Percentiles rank a stretch among this genome's conserved stretches.
Conservation (phyloP, 2,329 filamentous ascomycete genomes). For the Penicillium vulpinum region DNA sequence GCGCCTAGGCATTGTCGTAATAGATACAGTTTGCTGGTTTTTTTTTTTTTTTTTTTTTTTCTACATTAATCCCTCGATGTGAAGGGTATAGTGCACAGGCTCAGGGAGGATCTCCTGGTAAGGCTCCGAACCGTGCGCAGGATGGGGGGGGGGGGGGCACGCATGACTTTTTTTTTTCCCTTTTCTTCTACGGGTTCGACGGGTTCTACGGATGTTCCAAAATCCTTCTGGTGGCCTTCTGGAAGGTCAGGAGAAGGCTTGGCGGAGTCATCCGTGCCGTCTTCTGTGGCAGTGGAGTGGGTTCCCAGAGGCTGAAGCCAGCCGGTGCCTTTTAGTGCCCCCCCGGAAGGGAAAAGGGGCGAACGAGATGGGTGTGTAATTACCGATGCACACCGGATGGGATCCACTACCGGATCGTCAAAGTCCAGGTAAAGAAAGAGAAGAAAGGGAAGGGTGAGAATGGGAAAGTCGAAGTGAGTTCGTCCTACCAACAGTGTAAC, state of each 20-base stretch:
- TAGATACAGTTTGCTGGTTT: background rate
- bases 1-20: background rate
- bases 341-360: slow-evolving; percentile 18
- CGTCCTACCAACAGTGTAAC: background rate
- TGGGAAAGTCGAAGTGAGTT: background rate
- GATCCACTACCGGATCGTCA: background rate
- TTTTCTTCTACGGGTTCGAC: slow-evolving; percentile 16
- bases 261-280: slow-evolving; percentile 19
- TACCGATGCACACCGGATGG: slow-evolving; percentile 18
- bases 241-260: slow-evolving; percentile 30
- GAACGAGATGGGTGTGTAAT: slow-evolving; percentile 17
- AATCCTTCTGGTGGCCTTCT: slow-evolving; percentile 25
- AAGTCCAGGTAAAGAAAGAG: background rate
- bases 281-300: slow-evolving; percentile 18
- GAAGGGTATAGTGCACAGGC: slow-evolving; percentile 8
- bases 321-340: slow-evolving; percentile 16
- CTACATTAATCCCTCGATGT: background rate
- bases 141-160: slow-evolving; percentile 13
- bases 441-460: background rate
- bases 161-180: slow-evolving; percentile 7
- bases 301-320: slow-evolving; percentile 21
- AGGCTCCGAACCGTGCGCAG: slow-evolving; percentile 22
- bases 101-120: slow-evolving; percentile 4
- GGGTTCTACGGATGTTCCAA: slow-evolving; percentile 17
- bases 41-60: background rate